Conservation (phyloP, 73 alveolate species). For the Stentor coeruleus region DNA sequence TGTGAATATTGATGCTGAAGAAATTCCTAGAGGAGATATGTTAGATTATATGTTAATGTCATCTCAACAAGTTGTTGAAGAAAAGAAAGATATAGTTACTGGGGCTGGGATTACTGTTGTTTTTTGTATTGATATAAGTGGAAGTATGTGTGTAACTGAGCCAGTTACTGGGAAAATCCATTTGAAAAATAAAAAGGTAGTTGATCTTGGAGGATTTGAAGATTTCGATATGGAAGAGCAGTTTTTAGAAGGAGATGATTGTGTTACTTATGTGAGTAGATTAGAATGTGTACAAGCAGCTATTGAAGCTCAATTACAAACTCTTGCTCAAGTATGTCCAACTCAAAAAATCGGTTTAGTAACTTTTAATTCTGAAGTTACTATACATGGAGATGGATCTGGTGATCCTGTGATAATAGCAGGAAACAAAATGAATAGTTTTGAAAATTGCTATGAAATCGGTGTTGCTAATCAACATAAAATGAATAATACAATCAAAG, state of each 20-base stretch:
- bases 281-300: constrained; percentile 91
- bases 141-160: constrained; percentile 84
- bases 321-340: constrained; percentile 61
- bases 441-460: constrained; percentile 44
- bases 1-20: constrained; percentile 51
- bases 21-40: constrained; percentile 49
- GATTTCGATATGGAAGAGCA: constrained; percentile 55
- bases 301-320: constrained; percentile 64
- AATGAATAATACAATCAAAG: constrained; percentile 53
- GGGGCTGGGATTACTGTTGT: constrained; percentile 41
- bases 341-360: constrained; percentile 82
- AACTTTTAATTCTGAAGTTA: constrained; percentile 82
- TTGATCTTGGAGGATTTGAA: constrained; percentile 41
- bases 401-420: constrained; percentile 52
- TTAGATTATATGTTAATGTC: constrained; percentile 52
- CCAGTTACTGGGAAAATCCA: constrained; percentile 64
- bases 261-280: constrained; percentile 78
- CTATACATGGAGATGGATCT: constrained; percentile 87
- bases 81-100: constrained; percentile 31
- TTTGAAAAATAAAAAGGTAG: constrained; percentile 55
- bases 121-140: constrained; percentile 86
- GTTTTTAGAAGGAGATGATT: constrained; percentile 40
- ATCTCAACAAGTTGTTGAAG: constrained; percentile 37
- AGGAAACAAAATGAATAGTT: constrained; percentile 72
- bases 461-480: constrained; percentile 43